Conservation (phyloP, 805 yeast species). For the Metschnikowia henanensis region DNA sequence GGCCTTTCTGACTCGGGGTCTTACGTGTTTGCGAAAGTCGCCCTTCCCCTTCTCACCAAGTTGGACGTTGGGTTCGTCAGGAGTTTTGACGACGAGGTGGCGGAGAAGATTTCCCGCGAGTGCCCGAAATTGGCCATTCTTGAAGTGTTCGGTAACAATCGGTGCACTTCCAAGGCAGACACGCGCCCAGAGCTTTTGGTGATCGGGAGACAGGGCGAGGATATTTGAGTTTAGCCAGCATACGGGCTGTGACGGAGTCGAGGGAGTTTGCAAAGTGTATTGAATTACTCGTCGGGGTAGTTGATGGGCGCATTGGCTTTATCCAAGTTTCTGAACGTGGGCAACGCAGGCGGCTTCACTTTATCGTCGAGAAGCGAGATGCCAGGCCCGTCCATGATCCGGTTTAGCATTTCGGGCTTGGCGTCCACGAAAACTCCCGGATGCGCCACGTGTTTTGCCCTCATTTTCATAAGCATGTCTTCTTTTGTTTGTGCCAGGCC, state of each 20-base stretch:
- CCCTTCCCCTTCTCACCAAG: conserved; percentile 60
- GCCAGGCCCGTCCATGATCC: conserved; percentile 20
- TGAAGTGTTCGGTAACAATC: conserved; percentile 80
- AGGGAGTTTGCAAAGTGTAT: too few relatives aligned
- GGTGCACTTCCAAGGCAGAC: conserved; percentile 56
- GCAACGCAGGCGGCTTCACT: conserved; percentile 39
- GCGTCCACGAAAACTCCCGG: conserved; percentile 37
- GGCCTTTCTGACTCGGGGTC: conserved; percentile 10
- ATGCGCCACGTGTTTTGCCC: conserved; percentile 27
- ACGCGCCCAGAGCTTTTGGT: conserved; percentile 56
- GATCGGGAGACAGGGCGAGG: conserved; percentile 62
- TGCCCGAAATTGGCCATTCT: conserved; percentile 65
- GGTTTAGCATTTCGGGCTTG: conserved; percentile 37
- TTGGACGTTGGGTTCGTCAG: conserved; percentile 82
- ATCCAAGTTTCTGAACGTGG: conserved; percentile 64
- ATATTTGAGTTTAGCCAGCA: too few relatives aligned
- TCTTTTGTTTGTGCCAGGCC: conserved; percentile 11
- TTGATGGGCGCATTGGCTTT: conserved; percentile 52
- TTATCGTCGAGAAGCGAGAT: conserved; percentile 22
- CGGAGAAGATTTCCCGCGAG: conserved; percentile 55
- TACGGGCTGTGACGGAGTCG: too few relatives aligned
- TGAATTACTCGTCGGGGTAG: conserved; percentile 32
- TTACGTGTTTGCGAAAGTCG: conserved; percentile 21
- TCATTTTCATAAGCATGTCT: conserved; percentile 22
- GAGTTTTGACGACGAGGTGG: conserved; percentile 64